These are phyloP conservation scores for Taiozyma sp. DNA, from an alignment of 1,139 yeast species.

Conservation along the genomic window DNA sequence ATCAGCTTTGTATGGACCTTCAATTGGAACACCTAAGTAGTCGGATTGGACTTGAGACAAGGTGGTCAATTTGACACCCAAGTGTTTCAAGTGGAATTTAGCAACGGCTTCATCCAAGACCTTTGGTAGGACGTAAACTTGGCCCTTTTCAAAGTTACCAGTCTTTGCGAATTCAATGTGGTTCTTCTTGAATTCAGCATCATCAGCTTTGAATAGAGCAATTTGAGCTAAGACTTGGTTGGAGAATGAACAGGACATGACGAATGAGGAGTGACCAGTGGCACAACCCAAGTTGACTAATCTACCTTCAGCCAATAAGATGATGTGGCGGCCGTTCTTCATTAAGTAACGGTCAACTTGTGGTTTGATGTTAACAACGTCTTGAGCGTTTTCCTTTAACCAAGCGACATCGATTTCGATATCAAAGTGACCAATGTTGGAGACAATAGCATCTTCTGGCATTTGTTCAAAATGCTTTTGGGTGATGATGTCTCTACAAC, in stretches of 20 bases:
- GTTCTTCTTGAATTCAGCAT: slow-evolving; percentile 73
- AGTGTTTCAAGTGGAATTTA: slow-evolving; percentile 92
- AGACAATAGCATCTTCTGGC: slow-evolving; percentile 99
- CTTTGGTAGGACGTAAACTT: slow-evolving; percentile 96
- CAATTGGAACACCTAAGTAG: slow-evolving; percentile 87
- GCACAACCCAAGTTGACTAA: slow-evolving; percentile 99
- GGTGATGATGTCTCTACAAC: slow-evolving; percentile 97
- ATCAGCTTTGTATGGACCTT: slow-evolving; percentile 99
- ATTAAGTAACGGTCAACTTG: slow-evolving; percentile 98
- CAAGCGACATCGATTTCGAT: slow-evolving; percentile 99
- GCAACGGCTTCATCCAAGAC: slow-evolving; percentile 99
- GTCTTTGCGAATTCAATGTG: slow-evolving; percentile 91
- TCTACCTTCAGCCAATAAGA: slow-evolving; percentile 99
- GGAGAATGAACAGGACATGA: slow-evolving; percentile 99
- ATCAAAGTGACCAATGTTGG: slow-evolving; percentile 99
- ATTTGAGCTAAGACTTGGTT: slow-evolving; percentile 99
- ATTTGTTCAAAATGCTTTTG: slow-evolving; percentile 82
- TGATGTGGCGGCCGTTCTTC: slow-evolving; percentile 88
- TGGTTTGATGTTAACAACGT: slow-evolving; percentile 95
- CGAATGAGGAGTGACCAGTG: slow-evolving; percentile 99
- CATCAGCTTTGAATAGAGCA: slow-evolving; percentile 91
- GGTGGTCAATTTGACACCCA: slow-evolving; percentile 84
- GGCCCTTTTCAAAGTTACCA: slow-evolving; percentile 84
- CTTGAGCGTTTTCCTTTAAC: slow-evolving; percentile 88
- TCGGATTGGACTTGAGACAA: slow-evolving; percentile 85